These are phyloP conservation scores for Stagonosporopsis cucurbitacearum DNA, from an alignment of 2,329 filamentous ascomycete genomes.

Conservation along the genomic window DNA sequence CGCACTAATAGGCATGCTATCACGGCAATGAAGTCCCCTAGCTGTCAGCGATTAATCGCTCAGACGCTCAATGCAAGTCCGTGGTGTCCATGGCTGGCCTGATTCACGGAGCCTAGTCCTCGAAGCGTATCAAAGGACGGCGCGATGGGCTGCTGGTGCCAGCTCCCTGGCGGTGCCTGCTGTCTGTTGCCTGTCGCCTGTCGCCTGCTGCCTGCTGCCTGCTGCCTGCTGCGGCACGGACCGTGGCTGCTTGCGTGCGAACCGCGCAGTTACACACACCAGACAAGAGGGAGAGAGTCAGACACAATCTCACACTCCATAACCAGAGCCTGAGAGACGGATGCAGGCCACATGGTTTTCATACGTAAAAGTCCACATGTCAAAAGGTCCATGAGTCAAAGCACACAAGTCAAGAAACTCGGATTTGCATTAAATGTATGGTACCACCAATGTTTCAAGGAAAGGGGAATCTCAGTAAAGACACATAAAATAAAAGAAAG, in stretches of 20 bases:
- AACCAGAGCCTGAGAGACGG: no score
- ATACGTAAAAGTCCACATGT: no score
- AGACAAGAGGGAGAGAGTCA: background rate
- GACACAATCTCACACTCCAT: background rate
- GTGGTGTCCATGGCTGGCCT: background rate
- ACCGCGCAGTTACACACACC: background rate
- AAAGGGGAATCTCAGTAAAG: slow-evolving; percentile 17
- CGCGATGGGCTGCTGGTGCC: background rate
- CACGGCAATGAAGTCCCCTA: no score
- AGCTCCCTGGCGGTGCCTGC: no score
- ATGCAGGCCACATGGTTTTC: background rate
- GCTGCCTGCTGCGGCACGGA: slow-evolving; percentile 1
- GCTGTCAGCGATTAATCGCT: background rate
- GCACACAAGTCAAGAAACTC: background rate
- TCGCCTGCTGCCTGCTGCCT: background rate
- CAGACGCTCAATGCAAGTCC: background rate
- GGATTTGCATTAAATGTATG: slow-evolving; percentile 5
- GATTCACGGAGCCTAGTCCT: background rate
- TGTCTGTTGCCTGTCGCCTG: background rate
- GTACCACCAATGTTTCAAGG: slow-evolving; percentile 7
- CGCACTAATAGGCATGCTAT: background rate
- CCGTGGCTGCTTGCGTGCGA: background rate
- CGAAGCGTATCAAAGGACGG: background rate
- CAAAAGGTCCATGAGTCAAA: no score
- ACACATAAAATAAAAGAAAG: background rate